Conservation (phyloP, 805 yeast species). For the Sporopachydermia quercuum region DNA sequence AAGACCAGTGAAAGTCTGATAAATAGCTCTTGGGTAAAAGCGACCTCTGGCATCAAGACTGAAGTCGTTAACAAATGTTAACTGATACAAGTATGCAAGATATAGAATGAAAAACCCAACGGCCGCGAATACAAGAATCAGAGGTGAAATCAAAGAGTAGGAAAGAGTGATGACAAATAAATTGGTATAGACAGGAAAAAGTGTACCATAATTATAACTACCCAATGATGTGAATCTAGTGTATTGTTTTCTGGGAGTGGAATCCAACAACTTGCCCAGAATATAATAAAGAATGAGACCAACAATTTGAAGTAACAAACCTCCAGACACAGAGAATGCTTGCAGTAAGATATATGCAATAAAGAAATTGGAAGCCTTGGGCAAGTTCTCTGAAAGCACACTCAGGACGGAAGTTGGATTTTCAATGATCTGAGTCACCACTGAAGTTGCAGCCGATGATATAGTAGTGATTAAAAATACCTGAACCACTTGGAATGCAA, state of each 20-base stretch:
- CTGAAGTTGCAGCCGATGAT: slow-evolving; percentile 57
- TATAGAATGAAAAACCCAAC: slow-evolving; percentile 59
- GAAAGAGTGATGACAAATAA: slow-evolving; percentile 56
- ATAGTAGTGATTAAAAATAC: slow-evolving; percentile 58
- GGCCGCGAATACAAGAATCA: slow-evolving; percentile 61
- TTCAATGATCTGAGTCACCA: slow-evolving; percentile 44
- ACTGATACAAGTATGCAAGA: slow-evolving; percentile 65
- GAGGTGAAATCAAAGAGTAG: slow-evolving; percentile 65
- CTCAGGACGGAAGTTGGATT: slow-evolving; percentile 43
- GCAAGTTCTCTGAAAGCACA: slow-evolving; percentile 50
- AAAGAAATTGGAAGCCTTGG: slow-evolving; percentile 60
- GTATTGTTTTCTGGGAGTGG: slow-evolving; percentile 55
- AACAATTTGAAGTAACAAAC: slow-evolving; percentile 47
- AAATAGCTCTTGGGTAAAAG: slow-evolving; percentile 77
- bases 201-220: slow-evolving; percentile 54
- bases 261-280: slow-evolving; percentile 41
- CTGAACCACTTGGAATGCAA: slow-evolving; percentile 57
- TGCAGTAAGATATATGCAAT: slow-evolving; percentile 54
- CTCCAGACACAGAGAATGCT: slow-evolving; percentile 52
- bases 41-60: slow-evolving; percentile 65
- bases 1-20: slow-evolving; percentile 78
- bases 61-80: slow-evolving; percentile 54
- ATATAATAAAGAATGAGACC: slow-evolving; percentile 44
- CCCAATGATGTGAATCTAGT: slow-evolving; percentile 39
- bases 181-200: slow-evolving; percentile 62